Evolutionary conservation across 1,284 basidiomycete genomes (phyloP), one percentile per base, ranked within the genome.

Genomic region (Anthracocystis setariae): DNA sequence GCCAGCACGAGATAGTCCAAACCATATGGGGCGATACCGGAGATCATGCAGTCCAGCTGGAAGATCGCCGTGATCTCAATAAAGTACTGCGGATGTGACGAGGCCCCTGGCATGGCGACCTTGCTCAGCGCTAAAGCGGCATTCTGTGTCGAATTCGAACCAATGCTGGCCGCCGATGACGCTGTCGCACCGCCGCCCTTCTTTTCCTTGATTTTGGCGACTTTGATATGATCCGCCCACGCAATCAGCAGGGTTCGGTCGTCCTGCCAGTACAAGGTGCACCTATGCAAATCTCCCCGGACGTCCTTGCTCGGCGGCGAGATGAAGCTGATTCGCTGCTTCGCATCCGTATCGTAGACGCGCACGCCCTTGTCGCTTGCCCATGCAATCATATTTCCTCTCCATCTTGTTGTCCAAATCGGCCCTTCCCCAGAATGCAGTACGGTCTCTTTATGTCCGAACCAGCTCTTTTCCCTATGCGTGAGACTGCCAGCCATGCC

Each of bases 301-400:
- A 94, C 93, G 60, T 92, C 90, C 63, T 91, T 88, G 0, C 87
- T 81, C 3, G 91, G 90, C 39, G 94, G 87, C 80, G 94, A 90
- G 62, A 98, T 93, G 83, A 89, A 93, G 1, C 91, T 91, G 60
- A 99, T 91, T 7, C 92, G 88, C 38, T 90, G 88, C 72, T 91
- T 89, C 0, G 91, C 91, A 3, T 86, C 85, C 0, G 89, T 90
- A 81, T 98, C 94, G 80, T 94, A 95, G 48, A 99, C 91, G 80
- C 94, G 93, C 54, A 98, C 91, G 20, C 96, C 96, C 90, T 90
- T 80, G 83, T 98, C 96, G 76, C 94, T 96, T 1, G 95, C 93
- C 96, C 96, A 99, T 0, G 93, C 94, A 62, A 98, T 93, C 25
- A 97, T 86, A 54, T 88, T 88, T 2, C 89, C 90, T 73, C 89